Conservation (phyloP, 257 asterid species). For the Nicotiana undulata region DNA sequence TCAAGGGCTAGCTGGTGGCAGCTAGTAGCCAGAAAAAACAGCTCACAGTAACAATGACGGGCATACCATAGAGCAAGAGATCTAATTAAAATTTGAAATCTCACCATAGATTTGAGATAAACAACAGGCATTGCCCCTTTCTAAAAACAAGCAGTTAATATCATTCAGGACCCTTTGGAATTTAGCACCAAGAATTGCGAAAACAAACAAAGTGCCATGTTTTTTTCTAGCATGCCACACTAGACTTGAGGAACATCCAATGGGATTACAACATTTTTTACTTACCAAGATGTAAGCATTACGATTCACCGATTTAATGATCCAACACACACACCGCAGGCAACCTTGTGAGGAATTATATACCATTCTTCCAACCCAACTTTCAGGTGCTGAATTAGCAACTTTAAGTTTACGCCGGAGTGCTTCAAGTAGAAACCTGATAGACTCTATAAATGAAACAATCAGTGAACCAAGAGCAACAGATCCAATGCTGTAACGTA, state of each 20-base stretch:
- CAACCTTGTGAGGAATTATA: conserved; percentile 54
- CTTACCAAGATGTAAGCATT: conserved; percentile 96
- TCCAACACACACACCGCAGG: conserved; percentile 68
- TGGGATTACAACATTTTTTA: conserved; percentile 2
- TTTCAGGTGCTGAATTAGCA: conserved; percentile 47
- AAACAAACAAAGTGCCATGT: background rate
- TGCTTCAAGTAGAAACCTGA: conserved; percentile 80
- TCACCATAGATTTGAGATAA: background rate
- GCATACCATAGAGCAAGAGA: background rate
- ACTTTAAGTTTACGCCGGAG: conserved; percentile 85
- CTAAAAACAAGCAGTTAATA: background rate
- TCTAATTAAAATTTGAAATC: background rate
- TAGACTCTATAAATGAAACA: conserved; percentile 69
- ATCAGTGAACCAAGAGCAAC: conserved; percentile 84
- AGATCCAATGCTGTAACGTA: conserved; percentile 78
- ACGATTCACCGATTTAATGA: conserved; percentile 76
- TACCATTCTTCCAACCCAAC: conserved; percentile 51
- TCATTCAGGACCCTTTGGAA: background rate
- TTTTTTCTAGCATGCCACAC: background rate
- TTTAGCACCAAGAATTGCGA: background rate
- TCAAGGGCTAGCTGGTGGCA: no score
- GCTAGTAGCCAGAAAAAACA: no score
- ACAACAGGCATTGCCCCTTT: background rate
- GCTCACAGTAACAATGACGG: no score
- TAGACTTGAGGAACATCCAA: background rate